phyloP scores from a whole-genome alignment of 306 rosid genomes.

The Begonia masoniana region DNA sequence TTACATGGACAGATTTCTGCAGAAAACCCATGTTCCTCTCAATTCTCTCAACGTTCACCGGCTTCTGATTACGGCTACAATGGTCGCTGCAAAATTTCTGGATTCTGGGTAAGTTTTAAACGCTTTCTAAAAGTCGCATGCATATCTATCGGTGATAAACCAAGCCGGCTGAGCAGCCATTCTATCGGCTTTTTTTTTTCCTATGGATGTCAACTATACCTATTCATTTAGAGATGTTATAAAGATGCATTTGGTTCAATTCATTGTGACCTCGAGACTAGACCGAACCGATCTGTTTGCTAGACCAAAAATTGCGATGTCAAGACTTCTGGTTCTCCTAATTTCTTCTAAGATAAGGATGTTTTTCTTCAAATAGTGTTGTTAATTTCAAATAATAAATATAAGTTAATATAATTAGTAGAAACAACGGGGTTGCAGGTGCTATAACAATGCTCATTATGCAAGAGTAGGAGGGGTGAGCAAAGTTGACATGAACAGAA shows the following conservation, averaged over 20 bases:
- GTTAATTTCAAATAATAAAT: background rate
- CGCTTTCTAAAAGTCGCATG: background rate
- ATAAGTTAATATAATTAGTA: background rate
- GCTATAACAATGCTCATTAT: slow-evolving; percentile 28
- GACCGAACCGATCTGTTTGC: background rate
- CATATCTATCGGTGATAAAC: too few species aligned
- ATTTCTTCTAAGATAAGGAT: background rate
- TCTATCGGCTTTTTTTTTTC: too few species aligned
- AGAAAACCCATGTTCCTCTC: slow-evolving; percentile 20
- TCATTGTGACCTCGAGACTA: too few species aligned
- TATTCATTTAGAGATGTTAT: too few species aligned
- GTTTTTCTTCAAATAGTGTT: background rate
- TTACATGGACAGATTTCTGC: slow-evolving; percentile 46
- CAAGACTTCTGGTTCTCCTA: too few species aligned
- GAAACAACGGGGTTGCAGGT: slow-evolving; percentile 19
- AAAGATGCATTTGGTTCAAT: too few species aligned
- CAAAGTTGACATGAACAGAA: slow-evolving; percentile 45
- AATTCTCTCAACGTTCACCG: slow-evolving; percentile 55
- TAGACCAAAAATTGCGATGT: background rate
- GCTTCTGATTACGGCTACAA: slow-evolving; percentile 38
- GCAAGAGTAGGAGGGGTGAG: slow-evolving; percentile 70
- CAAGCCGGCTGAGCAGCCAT: too few species aligned
- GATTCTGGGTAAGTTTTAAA: slow-evolving; percentile 32
- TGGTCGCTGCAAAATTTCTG: slow-evolving; percentile 51
- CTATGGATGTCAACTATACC: too few species aligned